phyloP scores from a whole-genome alignment of 106 monocot species.

The Allium sativum region DNA sequence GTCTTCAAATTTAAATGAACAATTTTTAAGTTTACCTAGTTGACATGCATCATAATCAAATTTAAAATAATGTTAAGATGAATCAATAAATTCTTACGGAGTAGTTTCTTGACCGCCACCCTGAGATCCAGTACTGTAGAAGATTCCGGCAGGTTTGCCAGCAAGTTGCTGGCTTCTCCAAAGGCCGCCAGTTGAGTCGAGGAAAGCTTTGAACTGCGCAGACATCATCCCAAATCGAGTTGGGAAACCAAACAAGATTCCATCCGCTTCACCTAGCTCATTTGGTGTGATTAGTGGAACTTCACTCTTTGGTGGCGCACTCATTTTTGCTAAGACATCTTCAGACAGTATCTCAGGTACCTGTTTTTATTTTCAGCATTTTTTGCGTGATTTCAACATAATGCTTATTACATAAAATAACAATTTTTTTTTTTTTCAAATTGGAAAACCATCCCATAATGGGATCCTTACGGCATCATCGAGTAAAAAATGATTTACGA shows the following conservation, averaged over 20 bases:
- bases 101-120: constrained; percentile 75
- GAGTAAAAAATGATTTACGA: no score
- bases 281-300: constrained; percentile 44
- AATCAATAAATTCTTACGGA: constrained; percentile 23
- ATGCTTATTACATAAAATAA: no score
- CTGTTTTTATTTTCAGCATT: constrained; percentile 11
- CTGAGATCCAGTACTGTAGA: constrained; percentile 62
- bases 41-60: no score
- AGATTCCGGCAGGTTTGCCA: constrained; percentile 66
- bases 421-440: no score
- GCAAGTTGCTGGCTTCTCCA: constrained; percentile 55
- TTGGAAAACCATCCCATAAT: no score
- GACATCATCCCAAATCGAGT: constrained; percentile 75
- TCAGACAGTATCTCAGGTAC: constrained; percentile 56
- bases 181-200: constrained; percentile 61
- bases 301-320: constrained; percentile 49
- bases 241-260: constrained; percentile 62
- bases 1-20: no score
- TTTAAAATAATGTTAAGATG: no score
- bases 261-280: constrained; percentile 61
- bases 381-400: no score
- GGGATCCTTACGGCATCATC: no score
- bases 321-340: constrained; percentile 53
- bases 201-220: constrained; percentile 61
- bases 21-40: no score